These are phyloP conservation scores for Pyrenochaeta sp. DNA, from an alignment of 2,329 filamentous ascomycete genomes.

Conservation along the genomic window DNA sequence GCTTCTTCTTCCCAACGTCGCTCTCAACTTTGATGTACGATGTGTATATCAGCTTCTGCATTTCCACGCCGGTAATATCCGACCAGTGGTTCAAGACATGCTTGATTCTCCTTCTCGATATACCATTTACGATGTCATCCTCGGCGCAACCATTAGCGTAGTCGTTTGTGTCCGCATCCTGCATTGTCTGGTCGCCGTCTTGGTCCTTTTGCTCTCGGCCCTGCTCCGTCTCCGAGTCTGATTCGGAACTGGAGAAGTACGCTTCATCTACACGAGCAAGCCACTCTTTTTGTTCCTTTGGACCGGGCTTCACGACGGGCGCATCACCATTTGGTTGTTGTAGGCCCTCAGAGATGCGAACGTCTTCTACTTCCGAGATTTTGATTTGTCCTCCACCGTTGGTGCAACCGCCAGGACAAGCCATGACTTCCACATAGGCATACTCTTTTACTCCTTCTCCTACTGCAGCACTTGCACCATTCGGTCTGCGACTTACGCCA, in stretches of 20 bases:
- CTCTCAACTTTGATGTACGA: slow-evolving; percentile 93
- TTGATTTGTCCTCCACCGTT: slow-evolving; percentile 98
- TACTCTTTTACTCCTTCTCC: slow-evolving; percentile 73
- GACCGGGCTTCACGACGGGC: slow-evolving; percentile 65
- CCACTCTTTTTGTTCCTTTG: slow-evolving; percentile 82
- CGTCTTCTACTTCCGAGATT: slow-evolving; percentile 73
- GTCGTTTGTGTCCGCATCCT: slow-evolving; percentile 20
- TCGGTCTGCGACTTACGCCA: slow-evolving; percentile 69
- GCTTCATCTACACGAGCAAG: slow-evolving; percentile 67
- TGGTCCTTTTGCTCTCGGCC: slow-evolving; percentile 14
- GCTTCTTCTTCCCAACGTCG: slow-evolving; percentile 78
- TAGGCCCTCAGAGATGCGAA: slow-evolving; percentile 44
- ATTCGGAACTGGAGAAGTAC: slow-evolving; percentile 78
- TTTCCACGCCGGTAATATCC: slow-evolving; percentile 71
- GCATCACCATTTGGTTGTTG: slow-evolving; percentile 38
- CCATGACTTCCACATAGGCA: slow-evolving; percentile 98
- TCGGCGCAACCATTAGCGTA: slow-evolving; percentile 11
- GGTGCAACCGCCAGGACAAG: slow-evolving; percentile 97
- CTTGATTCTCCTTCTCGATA: slow-evolving; percentile 72
- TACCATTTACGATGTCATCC: slow-evolving; percentile 63
- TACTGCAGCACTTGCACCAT: slow-evolving; percentile 67
- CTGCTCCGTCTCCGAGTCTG: slow-evolving; percentile 29
- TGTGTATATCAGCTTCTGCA: slow-evolving; percentile 80
- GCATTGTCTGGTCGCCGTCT: slow-evolving; percentile 53
- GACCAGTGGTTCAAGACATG: slow-evolving; percentile 80